Evolutionary conservation across 768 basidiomycete species (phyloP).

Genomic region (Psilocybe tampanensis): DNA sequence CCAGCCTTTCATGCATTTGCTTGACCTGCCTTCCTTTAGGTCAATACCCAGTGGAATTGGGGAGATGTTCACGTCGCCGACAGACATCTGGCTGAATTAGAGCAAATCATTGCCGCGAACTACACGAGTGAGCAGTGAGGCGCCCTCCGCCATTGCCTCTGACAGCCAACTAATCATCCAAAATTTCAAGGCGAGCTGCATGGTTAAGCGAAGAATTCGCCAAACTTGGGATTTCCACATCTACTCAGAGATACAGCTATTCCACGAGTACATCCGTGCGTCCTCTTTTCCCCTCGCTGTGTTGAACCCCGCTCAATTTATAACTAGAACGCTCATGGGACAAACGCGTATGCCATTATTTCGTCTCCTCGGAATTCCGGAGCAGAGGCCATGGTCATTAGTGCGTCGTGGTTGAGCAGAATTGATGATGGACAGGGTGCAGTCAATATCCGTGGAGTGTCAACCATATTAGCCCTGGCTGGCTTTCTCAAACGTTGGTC

Average conservation of each 20-base stretch:
- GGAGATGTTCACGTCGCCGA: slow-evolving; percentile 88
- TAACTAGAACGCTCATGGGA: slow-evolving; percentile 57
- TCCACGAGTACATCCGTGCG: slow-evolving; percentile 52
- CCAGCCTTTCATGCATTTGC: neutral
- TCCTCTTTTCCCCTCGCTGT: slow-evolving; percentile 2
- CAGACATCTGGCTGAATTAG: slow-evolving; percentile 71
- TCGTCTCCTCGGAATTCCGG: slow-evolving; percentile 91
- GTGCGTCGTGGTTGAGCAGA: slow-evolving; percentile 86
- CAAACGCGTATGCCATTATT: slow-evolving; percentile 82
- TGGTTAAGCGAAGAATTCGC: slow-evolving; percentile 66
- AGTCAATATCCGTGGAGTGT: slow-evolving; percentile 83
- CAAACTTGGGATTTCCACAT: slow-evolving; percentile 72
- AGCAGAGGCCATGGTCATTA: slow-evolving; percentile 88
- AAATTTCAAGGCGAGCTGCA: slow-evolving; percentile 56
- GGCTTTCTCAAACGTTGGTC: slow-evolving; percentile 76
- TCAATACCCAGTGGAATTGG: slow-evolving; percentile 93
- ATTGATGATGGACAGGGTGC: slow-evolving; percentile 56
- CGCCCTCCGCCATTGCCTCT: neutral
- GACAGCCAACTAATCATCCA: neutral
- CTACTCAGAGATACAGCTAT: slow-evolving; percentile 71
- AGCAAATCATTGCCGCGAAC: slow-evolving; percentile 62
- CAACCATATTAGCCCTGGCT: slow-evolving; percentile 86
- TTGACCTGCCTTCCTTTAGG: slow-evolving; percentile 45
- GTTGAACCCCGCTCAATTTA: slow-evolving; percentile 2
- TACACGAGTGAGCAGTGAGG: slow-evolving; percentile 73